Conservation (phyloP, 768 basidiomycete species). For the Tephrocybe sp. region DNA sequence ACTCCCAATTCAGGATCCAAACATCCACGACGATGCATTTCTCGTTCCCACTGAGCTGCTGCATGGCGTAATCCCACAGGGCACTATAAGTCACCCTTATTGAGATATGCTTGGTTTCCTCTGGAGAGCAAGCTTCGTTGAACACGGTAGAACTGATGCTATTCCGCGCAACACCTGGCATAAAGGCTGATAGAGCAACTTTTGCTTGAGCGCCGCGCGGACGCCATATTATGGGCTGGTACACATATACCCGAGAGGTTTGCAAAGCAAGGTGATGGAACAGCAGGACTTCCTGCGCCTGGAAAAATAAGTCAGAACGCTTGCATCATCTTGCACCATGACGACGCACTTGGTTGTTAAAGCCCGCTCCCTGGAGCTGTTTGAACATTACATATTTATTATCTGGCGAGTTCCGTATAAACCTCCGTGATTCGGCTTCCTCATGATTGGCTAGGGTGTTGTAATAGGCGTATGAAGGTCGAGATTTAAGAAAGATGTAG, state of each 20-base stretch:
- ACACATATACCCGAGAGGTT: constrained; percentile 40
- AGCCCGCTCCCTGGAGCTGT: constrained; percentile 48
- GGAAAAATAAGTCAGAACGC: not conserved
- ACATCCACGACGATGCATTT: constrained; percentile 45
- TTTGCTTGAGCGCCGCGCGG: constrained; percentile 38
- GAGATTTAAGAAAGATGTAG: constrained; percentile 33
- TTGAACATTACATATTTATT: constrained; percentile 42
- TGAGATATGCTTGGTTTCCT: constrained; percentile 34
- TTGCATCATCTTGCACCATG: not conserved
- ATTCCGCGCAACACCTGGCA: constrained; percentile 38
- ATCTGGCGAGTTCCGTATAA: constrained; percentile 24
- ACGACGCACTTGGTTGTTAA: constrained; percentile 44
- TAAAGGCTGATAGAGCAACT: constrained; percentile 44
- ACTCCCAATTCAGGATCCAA: constrained; percentile 46
- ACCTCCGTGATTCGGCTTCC: constrained; percentile 24
- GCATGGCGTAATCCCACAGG: constrained; percentile 38
- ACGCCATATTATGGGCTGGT: constrained; percentile 47
- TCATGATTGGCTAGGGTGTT: constrained; percentile 29
- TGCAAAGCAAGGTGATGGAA: constrained; percentile 45
- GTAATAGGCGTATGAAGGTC: constrained; percentile 42
- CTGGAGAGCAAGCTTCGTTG: constrained; percentile 38
- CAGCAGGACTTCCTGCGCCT: constrained; percentile 46
- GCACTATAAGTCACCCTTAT: constrained; percentile 23
- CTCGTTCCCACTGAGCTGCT: constrained; percentile 30
- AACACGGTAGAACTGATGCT: constrained; percentile 36